Percentiles rank a stretch among this genome's conserved stretches.
Conservation (phyloP, 306 rosid species). For the Cucurbita maxima region DNA sequence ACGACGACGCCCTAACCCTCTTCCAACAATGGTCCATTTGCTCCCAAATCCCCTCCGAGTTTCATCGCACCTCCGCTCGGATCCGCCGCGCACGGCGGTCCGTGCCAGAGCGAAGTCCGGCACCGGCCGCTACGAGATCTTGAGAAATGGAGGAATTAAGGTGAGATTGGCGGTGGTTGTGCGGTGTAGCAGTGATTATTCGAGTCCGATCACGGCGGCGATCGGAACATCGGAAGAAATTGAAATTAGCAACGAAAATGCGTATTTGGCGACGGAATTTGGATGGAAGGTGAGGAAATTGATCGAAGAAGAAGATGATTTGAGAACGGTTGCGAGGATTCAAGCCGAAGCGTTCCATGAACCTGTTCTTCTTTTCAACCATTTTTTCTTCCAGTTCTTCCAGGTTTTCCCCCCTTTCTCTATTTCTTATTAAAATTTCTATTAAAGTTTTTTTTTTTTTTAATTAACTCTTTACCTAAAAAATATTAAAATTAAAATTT, state of each 20-base stretch:
- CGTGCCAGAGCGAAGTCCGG: neutral
- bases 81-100: neutral
- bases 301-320: slow-evolving; percentile 34
- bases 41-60: slow-evolving; percentile 23
- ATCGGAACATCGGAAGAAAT: slow-evolving; percentile 3
- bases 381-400: slow-evolving; percentile 57
- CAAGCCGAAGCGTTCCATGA: slow-evolving; percentile 78
- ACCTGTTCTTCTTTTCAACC: slow-evolving; percentile 47
- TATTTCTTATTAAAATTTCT: neutral
- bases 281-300: slow-evolving; percentile 73
- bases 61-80: slow-evolving; percentile 16
- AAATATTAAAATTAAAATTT: too few relatives aligned
- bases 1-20: neutral
- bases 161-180: neutral
- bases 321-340: slow-evolving; percentile 38
- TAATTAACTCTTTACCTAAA: too few relatives aligned
- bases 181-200: neutral
- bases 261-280: slow-evolving; percentile 38
- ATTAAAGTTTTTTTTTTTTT: too few relatives aligned
- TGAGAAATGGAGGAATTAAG: neutral
- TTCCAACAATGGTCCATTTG: slow-evolving; percentile 31
- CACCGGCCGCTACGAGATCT: neutral
- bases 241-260: neutral
- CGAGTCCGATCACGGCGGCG: neutral
- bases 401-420: slow-evolving; percentile 23